Percentiles rank a stretch among this genome's conserved stretches.
These are phyloP conservation scores for Elongisporangium undulatum DNA, from an alignment of 352 stramenopile species.

Conservation along the genomic window DNA sequence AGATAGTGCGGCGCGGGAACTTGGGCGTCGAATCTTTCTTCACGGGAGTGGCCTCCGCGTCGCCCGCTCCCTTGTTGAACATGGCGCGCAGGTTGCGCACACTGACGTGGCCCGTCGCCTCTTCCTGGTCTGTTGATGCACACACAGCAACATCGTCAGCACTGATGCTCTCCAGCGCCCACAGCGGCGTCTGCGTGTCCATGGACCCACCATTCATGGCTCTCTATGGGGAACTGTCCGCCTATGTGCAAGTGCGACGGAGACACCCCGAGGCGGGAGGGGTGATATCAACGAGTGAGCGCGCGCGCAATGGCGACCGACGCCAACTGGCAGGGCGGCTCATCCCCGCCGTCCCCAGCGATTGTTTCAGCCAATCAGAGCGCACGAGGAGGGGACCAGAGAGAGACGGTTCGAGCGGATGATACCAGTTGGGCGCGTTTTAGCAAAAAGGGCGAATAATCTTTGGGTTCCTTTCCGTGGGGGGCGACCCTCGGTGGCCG, in stretches of 20 bases:
- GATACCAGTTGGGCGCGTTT: background rate
- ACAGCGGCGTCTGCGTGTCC: background rate
- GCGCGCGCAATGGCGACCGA: background rate
- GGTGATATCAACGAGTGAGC: background rate
- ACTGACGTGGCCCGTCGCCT: constrained; percentile 35
- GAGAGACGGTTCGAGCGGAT: background rate
- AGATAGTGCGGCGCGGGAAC: constrained; percentile 17
- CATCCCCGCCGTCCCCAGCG: background rate
- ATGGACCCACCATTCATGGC: background rate
- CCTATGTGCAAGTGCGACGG: background rate
- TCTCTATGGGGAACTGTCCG: background rate
- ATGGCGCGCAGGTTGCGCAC: constrained; percentile 59
- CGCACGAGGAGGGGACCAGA: background rate
- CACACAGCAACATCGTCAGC: background rate
- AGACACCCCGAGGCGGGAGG: background rate
- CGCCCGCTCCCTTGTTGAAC: constrained; percentile 49
- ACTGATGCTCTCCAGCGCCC: background rate
- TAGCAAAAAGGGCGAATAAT: background rate
- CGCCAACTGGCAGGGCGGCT: background rate
- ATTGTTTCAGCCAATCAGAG: background rate
- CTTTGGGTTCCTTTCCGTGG: background rate
- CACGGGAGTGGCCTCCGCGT: constrained; percentile 10
- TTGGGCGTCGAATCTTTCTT: constrained; percentile 5
- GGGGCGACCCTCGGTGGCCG: background rate
- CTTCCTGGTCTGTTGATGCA: background rate